phyloP scores from a whole-genome alignment of 768 basidiomycete species.

The Tulasnella sp. region DNA sequence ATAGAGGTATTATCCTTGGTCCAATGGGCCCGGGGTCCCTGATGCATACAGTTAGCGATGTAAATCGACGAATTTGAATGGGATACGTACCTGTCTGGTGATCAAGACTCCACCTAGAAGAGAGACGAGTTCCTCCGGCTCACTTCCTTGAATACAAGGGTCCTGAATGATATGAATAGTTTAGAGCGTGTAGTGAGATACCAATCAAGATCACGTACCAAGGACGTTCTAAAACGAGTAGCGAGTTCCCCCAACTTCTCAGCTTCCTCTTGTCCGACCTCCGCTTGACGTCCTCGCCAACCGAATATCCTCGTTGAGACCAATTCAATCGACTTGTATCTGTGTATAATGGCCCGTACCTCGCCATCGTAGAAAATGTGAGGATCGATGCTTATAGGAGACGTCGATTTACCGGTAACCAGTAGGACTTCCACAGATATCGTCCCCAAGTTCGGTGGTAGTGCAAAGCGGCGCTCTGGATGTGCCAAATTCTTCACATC shows the following conservation, averaged over 20 bases:
- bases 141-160: constrained; percentile 43
- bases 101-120: constrained; percentile 59
- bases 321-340: constrained; percentile 54
- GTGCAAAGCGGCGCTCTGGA: neutral
- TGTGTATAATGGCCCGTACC: constrained; percentile 54
- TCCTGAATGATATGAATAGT: neutral
- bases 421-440: constrained; percentile 68
- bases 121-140: constrained; percentile 51
- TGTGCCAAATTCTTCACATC: constrained; percentile 37
- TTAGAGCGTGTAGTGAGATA: neutral
- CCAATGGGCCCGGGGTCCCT: constrained; percentile 71
- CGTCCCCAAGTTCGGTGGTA: constrained; percentile 32
- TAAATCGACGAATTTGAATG: neutral
- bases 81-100: constrained; percentile 53
- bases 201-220: constrained; percentile 34
- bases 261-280: constrained; percentile 48
- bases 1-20: constrained; percentile 69
- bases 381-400: constrained; percentile 35
- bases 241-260: constrained; percentile 60
- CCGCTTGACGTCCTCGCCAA: constrained; percentile 55
- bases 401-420: constrained; percentile 43
- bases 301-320: constrained; percentile 64
- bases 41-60: neutral
- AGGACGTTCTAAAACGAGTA: constrained; percentile 55
- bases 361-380: constrained; percentile 68